Base-by-base conservation (phyloP, 495 filamentous ascomycete species). In the Penicillium macrosclerotiorum region DNA sequence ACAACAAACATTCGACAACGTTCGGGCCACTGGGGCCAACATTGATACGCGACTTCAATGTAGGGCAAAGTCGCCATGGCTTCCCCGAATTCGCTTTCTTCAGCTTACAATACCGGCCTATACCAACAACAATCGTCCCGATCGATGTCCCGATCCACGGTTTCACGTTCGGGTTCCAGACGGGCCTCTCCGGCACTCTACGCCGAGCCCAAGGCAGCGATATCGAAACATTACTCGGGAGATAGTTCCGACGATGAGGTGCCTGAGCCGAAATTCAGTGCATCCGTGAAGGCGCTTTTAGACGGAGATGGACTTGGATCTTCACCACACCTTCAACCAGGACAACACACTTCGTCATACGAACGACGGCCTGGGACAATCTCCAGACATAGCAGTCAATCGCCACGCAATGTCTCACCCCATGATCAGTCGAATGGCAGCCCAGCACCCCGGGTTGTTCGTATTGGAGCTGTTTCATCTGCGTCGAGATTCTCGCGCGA, bases 211-310 rank as follows among this genome's bases (percentile, higher is more conserved):
- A 51, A 41, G 34, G 27, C 40, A 32, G 54, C 57, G 2, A 19
- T 52, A 0, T 53, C 69, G 2, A 60, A 57, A 34, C 55, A 67
- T n/a, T 72, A 72, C 38, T 67, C 73, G 3, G 76, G 75, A 6
- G 86, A 90, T 55, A 90, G 85, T 67, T 89, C 86, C 13, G 87
- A 91, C 55, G 86, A 89, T 45, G 71, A 71, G 45, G 73, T 82
- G 18, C 85, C 84, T 25, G 86, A 86, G 47, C 86, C 88, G 65
- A 88, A 86, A 62, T 82, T 89, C 55, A 90, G 86, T 55, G 87
- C 87, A 25, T 76, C 86, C 26, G 88, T 86, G 7, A 89, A 89
- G 54, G 86, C 85, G 17, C 68, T 91, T 9, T 69, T 91, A 5
- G 81, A 85, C 43, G 83, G 84, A 52, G 80, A 81, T 37, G 78